Conservation (phyloP, 2,329 filamentous ascomycete species). For the Exserohilum rostratum region DNA sequence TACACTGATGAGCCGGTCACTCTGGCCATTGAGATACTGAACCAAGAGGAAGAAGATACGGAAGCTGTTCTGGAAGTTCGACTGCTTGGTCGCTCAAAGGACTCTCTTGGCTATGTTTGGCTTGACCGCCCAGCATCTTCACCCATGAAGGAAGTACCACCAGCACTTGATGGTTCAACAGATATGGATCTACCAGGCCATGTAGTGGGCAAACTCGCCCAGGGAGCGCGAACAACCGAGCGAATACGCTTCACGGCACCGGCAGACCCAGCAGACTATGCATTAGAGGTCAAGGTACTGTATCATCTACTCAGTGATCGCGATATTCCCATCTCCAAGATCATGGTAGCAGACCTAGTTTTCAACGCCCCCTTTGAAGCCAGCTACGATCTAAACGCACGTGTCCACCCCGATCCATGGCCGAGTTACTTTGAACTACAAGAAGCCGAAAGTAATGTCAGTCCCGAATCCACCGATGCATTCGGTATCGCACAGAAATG, state of each 20-base stretch:
- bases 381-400: constrained; percentile 84
- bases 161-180: constrained; percentile 27
- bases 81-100: constrained; percentile 64
- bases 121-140: constrained; percentile 46
- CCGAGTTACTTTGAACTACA: constrained; percentile 80
- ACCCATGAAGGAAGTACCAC: constrained; percentile 39
- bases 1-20: constrained; percentile 82
- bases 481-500: constrained; percentile 80
- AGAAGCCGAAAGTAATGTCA: constrained; percentile 43
- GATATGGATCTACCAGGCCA: constrained; percentile 46
- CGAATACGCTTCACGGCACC: constrained; percentile 51
- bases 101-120: constrained; percentile 56
- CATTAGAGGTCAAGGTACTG: constrained; percentile 72
- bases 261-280: constrained; percentile 61
- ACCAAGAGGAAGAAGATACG: constrained; percentile 82
- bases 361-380: constrained; percentile 88
- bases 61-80: constrained; percentile 72
- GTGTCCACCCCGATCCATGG: constrained; percentile 79
- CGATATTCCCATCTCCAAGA: constrained; percentile 80
- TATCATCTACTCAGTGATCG: constrained; percentile 82
- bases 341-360: constrained; percentile 69
- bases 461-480: constrained; percentile 44
- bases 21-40: constrained; percentile 73
- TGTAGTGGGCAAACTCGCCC: constrained; percentile 43
- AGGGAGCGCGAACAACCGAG: constrained; percentile 40